Evolutionary conservation across 306 rosid genomes (phyloP), one percentile per base, ranked within the genome.

Genomic region (Parietaria judaica): DNA sequence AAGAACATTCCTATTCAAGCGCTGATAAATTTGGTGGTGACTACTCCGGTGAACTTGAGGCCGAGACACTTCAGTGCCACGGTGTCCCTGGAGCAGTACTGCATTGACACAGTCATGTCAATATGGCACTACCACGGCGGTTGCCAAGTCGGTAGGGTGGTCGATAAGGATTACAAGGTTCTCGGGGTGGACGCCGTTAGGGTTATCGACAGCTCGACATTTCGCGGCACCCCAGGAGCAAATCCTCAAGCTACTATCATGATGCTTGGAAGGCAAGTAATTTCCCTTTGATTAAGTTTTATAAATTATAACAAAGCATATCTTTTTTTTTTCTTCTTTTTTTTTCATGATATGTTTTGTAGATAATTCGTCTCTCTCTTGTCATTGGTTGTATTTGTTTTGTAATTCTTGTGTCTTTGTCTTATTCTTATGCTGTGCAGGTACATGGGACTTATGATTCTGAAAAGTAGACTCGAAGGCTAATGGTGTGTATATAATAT

Each of bases 111-210:
- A 13, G 90, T 81, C 17, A 60, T 85, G 74, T 77, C 86, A 51
- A 81, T 85, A 54, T 85, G 86, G 86, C 95, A 88, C 71, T 85
- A 79, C 71, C 96, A 88, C 78, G 95, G 96, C 43, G 96, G 95
- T 6, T 83, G 95, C 46, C 88, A 72, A 76, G 17, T 62, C 64
- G 83, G 76, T 31, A 74, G 65, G 57, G 96, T 89, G 51, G 80
- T 88, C 59, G 86, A 85, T 65, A 67, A 45, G 61, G 65, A 79
- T 36, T 78, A 81, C 53, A 83, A 79, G 66, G 95, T 83, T 55
- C 36, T 70, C 36, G 91, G 95, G 38, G 83, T 86, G 9, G 84
- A 74, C 58, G 70, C 77, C 53, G 60, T 83, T 1, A 80, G 96
- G 68, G 89, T 89, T 11, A 64, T 89, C 73, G 96, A 89, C 76